A percentile compares a stretch with the other conserved stretches of the same genome.
These are phyloP conservation scores for Fraxinus nigra DNA, from an alignment of 305 asterid species.

Conservation along the genomic window DNA sequence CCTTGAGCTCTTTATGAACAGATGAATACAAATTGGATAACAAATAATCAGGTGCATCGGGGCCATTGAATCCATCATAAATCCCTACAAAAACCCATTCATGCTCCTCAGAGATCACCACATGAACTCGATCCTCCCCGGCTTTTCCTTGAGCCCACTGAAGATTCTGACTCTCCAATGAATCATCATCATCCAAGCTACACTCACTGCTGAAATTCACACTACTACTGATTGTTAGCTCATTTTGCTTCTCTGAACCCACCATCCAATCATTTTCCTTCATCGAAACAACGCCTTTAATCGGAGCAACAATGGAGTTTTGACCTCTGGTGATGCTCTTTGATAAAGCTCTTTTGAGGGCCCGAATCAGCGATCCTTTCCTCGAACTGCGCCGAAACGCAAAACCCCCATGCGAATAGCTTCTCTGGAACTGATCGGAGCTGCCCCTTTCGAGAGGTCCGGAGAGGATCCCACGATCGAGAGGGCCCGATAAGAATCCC, in stretches of 20 bases:
- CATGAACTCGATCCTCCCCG: constrained; percentile 92
- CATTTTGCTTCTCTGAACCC: constrained; percentile 63
- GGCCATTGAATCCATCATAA: constrained; percentile 93
- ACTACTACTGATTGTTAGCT: constrained; percentile 57
- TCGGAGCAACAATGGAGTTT: constrained; percentile 86
- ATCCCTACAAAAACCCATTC: constrained; percentile 94
- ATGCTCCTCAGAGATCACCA: constrained; percentile 84
- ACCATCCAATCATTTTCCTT: constrained; percentile 70
- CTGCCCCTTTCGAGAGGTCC: constrained; percentile 70
- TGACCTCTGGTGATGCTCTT: constrained; percentile 72
- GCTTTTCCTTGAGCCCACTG: constrained; percentile 98
- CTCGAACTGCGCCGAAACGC: constrained; percentile 57
- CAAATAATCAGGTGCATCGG: constrained; percentile 89
- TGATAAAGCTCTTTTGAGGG: constrained; percentile 62
- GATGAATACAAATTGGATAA: constrained; percentile 69
- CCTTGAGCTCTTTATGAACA: constrained; percentile 82
- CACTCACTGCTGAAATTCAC: constrained; percentile 72
- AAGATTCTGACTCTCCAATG: constrained; percentile 59
- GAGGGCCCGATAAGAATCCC: constrained; percentile 80
- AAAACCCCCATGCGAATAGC: constrained; percentile 77
- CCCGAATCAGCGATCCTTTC: constrained; percentile 58
- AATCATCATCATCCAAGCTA: constrained; percentile 68
- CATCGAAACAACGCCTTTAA: constrained; percentile 56
- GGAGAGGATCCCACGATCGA: constrained; percentile 64
- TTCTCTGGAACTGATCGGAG: constrained; percentile 60